Percentiles rank a stretch among this genome's conserved stretches.
phyloP scores from a whole-genome alignment of 1,139 yeast species.

The Kodamaea suecica region DNA sequence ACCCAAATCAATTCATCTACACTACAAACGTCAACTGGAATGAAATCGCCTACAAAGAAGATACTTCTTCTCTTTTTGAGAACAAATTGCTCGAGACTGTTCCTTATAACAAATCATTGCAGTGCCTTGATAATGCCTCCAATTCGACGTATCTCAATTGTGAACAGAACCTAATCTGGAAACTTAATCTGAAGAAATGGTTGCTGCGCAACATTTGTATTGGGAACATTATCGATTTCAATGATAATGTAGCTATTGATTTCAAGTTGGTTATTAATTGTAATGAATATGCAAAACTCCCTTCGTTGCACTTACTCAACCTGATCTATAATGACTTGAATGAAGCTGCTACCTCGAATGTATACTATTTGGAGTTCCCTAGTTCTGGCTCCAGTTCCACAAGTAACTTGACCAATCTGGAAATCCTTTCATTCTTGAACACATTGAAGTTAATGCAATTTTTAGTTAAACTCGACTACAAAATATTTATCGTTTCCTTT shows the following conservation, averaged over 20 bases:
- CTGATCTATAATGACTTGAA: slow-evolving; percentile 15
- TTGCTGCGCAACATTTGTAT: slow-evolving; percentile 28
- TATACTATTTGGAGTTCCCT: slow-evolving; percentile 35
- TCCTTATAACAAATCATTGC: slow-evolving; percentile 3
- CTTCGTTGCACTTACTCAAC: slow-evolving; percentile 19
- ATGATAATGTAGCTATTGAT: slow-evolving; percentile 18
- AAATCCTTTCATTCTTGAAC: slow-evolving; percentile 31
- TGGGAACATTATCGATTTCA: slow-evolving; percentile 36
- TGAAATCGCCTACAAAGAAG: slow-evolving; percentile 1
- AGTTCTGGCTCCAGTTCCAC: slow-evolving; percentile 28
- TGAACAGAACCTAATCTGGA: slow-evolving; percentile 41
- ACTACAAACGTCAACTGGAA: slow-evolving; percentile 13
- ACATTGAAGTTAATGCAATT: slow-evolving; percentile 29
- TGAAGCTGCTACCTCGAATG: slow-evolving; percentile 11
- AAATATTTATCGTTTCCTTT: slow-evolving; percentile 33
- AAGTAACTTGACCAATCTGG: slow-evolving; percentile 21
- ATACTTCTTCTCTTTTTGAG: slow-evolving; percentile 1
- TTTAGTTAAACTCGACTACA: slow-evolving; percentile 19
- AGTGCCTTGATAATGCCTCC: slow-evolving; percentile 3
- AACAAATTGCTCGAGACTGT: slow-evolving; percentile 4
- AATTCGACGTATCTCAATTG: slow-evolving; percentile 26
- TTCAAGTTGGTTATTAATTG: slow-evolving; percentile 37
- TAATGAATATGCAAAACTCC: slow-evolving; percentile 34
- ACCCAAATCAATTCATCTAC: slow-evolving; percentile 10
- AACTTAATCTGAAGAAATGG: slow-evolving; percentile 32